These are phyloP conservation scores for Rhizopogon rudus DNA, from an alignment of 768 basidiomycete genomes.

Conservation along the genomic window DNA sequence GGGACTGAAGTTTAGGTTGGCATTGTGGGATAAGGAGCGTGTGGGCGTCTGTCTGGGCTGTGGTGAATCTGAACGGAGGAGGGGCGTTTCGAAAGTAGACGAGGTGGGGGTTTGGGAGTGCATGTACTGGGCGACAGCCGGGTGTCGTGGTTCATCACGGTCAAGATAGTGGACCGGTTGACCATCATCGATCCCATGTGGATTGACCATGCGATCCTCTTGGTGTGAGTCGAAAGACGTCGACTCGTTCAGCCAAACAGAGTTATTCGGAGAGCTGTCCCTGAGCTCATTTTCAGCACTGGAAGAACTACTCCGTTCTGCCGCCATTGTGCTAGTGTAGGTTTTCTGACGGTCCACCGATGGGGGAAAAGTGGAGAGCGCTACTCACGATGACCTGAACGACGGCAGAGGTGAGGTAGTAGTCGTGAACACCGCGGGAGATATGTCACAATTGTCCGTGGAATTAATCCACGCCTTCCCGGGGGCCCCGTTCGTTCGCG, in stretches of 20 bases:
- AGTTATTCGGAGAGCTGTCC: background rate
- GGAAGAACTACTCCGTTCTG: background rate
- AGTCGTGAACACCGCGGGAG: background rate
- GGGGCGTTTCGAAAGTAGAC: conserved; percentile 25
- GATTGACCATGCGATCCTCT: background rate
- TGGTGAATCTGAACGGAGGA: conserved; percentile 16
- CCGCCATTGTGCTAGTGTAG: background rate
- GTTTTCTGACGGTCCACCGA: background rate
- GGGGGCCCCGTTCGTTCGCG: background rate
- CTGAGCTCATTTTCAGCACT: background rate
- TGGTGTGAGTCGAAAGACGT: background rate
- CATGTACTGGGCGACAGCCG: background rate
- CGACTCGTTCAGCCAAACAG: background rate
- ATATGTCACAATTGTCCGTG: background rate
- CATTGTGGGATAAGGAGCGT: conserved; percentile 19
- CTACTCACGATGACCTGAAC: background rate
- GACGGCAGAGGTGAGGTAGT: background rate
- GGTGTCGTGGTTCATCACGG: background rate
- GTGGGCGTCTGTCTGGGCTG: conserved; percentile 14
- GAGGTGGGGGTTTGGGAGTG: conserved; percentile 18
- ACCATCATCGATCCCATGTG: background rate
- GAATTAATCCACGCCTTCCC: too few relatives aligned
- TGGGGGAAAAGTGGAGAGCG: background rate
- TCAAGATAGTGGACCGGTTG: background rate
- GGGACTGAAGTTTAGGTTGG: conserved; percentile 33